Evolutionary conservation across 2,329 filamentous ascomycete genomes (phyloP), one percentile per base, ranked within the genome.

Genomic region (Aspergillus arachidicola): DNA sequence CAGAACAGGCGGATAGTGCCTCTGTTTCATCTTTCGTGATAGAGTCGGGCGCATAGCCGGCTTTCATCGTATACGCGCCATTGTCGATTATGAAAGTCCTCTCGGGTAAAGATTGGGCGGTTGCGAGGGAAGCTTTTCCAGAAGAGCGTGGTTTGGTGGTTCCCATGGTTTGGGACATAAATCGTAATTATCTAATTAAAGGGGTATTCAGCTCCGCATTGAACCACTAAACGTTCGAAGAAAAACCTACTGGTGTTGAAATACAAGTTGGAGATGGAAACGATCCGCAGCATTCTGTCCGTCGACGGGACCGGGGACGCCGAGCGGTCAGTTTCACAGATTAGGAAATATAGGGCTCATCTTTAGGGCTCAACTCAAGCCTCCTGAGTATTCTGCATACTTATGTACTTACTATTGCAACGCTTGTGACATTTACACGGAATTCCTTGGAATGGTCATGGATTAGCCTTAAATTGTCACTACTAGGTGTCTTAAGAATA

Each of bases 71-170:
- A 79, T 92, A 90, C 50, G 90, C 94, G 75, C 95, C 95, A 81
- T 98, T 97, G 81, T 99, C 95, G 73, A 99, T 84, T 53, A 99
- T 85, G 59, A 99, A 88, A 0, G 94, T 97, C 63, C 82, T 86
- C 1, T 83, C 75, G 0, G 89, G 89, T 9, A 86, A 80, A 28
- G 83, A 74, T 4, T 85, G 74, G 11, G 70, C 80, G 53, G 81
- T 80, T 6, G 82, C 76, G 19, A 82, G 75, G 59, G 87, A 87
- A 57, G 83, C 80, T 75, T 87, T 89, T 45, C 78, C 72, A 54
- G 77, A 66, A 57, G 76, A 69, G 21, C 77, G 75, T 38, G 75
- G 66, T 67, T 75, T 80, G 61, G 76, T 59, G 30, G 72, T 72
- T 62, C 73, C 74, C 76, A 77, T 77, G 11, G 65, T 58, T 38